Conservation (phyloP, 1,139 yeast species). For the Candida sanyaensis region DNA sequence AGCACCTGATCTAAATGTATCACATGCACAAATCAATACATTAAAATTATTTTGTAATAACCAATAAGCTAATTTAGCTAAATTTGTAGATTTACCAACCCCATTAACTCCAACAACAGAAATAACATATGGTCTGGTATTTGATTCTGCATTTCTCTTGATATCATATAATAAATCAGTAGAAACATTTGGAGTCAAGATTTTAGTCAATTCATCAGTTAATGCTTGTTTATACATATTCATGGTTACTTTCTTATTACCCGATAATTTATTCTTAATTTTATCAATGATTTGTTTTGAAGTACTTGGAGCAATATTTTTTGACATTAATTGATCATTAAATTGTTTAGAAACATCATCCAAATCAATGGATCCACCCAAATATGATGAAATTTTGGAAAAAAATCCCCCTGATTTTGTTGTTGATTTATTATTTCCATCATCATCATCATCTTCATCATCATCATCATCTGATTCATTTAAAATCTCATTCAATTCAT, state of each 20-base stretch:
- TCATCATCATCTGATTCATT: slow-evolving; percentile 35
- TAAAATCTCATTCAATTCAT: slow-evolving; percentile 45
- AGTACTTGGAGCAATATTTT: slow-evolving; percentile 46
- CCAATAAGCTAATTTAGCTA: slow-evolving; percentile 96
- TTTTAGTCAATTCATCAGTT: slow-evolving; percentile 73
- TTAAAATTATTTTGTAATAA: slow-evolving; percentile 82
- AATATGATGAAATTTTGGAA: slow-evolving; percentile 37
- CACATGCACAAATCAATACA: slow-evolving; percentile 94
- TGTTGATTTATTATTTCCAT: slow-evolving; percentile 7
- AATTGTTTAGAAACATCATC: slow-evolving; percentile 45
- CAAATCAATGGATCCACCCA: slow-evolving; percentile 39
- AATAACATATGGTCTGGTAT: slow-evolving; percentile 78
- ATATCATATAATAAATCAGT: slow-evolving; percentile 86
- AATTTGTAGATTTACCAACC: slow-evolving; percentile 94
- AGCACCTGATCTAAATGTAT: slow-evolving; percentile 97
- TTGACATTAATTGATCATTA: slow-evolving; percentile 43
- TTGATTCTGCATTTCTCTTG: slow-evolving; percentile 32
- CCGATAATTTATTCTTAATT: slow-evolving; percentile 32
- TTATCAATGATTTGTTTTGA: slow-evolving; percentile 40
- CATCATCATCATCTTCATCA: slow-evolving; percentile 10
- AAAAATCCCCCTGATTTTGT: slow-evolving; percentile 28
- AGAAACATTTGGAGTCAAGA: slow-evolving; percentile 90
- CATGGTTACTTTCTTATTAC: slow-evolving; percentile 32
- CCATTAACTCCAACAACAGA: slow-evolving; percentile 98
- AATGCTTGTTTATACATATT: slow-evolving; percentile 55